Evolutionary conservation across 106 monocot species (phyloP).

Genomic region (Alisma plantagoaquatica): DNA sequence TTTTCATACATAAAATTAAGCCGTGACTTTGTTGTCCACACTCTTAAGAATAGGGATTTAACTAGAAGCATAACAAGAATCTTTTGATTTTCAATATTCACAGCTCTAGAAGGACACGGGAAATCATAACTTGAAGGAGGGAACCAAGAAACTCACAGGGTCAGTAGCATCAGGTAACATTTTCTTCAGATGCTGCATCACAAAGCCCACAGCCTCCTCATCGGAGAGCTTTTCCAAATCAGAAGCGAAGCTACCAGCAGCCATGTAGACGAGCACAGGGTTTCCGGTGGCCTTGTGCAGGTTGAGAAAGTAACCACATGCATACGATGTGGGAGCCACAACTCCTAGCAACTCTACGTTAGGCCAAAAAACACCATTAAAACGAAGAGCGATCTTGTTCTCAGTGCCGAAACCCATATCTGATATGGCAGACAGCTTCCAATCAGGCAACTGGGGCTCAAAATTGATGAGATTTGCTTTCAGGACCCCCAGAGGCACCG

Average conservation of each 20-base stretch:
- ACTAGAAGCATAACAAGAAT: too few species aligned
- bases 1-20: too few species aligned
- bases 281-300: constrained; percentile 91
- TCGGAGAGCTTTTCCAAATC: constrained; percentile 85
- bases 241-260: constrained; percentile 76
- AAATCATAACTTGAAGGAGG: background rate
- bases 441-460: constrained; percentile 73
- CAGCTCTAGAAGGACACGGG: too few species aligned
- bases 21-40: too few species aligned
- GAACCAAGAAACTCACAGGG: constrained; percentile 37
- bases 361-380: constrained; percentile 82
- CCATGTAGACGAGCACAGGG: constrained; percentile 87
- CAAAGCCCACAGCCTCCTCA: constrained; percentile 51
- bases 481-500: constrained; percentile 89
- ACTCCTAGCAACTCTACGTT: constrained; percentile 87
- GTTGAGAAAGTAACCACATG: constrained; percentile 95
- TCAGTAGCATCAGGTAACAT: constrained; percentile 70
- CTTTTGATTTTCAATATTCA: too few species aligned
- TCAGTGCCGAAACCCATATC: constrained; percentile 88
- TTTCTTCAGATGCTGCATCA: constrained; percentile 70
- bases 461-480: constrained; percentile 80
- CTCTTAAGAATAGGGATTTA: too few species aligned
- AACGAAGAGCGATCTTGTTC: constrained; percentile 87
- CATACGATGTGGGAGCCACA: constrained; percentile 62
- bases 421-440: constrained; percentile 78